Evolutionary conservation across 2,329 filamentous ascomycete genomes (phyloP).

Genomic region (Nothophaeocryptopus gaeumannii): DNA sequence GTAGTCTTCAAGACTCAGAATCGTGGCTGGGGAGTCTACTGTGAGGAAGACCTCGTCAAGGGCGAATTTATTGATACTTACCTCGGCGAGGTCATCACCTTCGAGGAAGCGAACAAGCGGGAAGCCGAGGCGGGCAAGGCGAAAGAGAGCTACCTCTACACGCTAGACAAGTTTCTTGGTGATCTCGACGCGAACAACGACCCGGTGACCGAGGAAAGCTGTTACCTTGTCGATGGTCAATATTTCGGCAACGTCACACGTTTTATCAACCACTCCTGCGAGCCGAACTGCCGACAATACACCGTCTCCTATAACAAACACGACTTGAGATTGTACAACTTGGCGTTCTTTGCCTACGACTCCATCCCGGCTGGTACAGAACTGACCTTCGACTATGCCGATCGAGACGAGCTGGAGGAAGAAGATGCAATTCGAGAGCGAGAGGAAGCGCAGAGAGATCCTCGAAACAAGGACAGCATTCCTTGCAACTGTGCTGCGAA

Average conservation of each 20-base stretch:
- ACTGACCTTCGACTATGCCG: slow-evolving; percentile 77
- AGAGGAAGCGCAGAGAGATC: slow-evolving; percentile 46
- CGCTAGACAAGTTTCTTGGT: slow-evolving; percentile 69
- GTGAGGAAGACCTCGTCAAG: slow-evolving; percentile 60
- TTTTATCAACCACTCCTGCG: slow-evolving; percentile 81
- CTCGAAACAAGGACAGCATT: slow-evolving; percentile 45
- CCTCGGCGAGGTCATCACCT: slow-evolving; percentile 58
- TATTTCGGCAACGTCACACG: slow-evolving; percentile 74
- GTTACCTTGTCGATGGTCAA: slow-evolving; percentile 61
- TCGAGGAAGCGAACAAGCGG: slow-evolving; percentile 61
- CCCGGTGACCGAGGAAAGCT: slow-evolving; percentile 42
- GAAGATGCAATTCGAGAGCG: slow-evolving; percentile 29
- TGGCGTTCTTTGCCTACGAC: slow-evolving; percentile 70
- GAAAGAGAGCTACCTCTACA: slow-evolving; percentile 79
- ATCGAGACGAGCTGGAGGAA: slow-evolving; percentile 54
- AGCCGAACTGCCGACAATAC: slow-evolving; percentile 76
- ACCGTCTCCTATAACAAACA: slow-evolving; percentile 74
- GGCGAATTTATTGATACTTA: slow-evolving; percentile 82
- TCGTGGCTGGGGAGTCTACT: slow-evolving; percentile 76
- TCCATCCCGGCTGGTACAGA: slow-evolving; percentile 66
- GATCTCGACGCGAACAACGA: slow-evolving; percentile 44
- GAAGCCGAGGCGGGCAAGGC: slow-evolving; percentile 56
- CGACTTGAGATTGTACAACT: slow-evolving; percentile 70
- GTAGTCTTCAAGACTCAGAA: slow-evolving; percentile 72
- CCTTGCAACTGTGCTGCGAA: slow-evolving; percentile 58